Percentiles rank a stretch among this genome's conserved stretches.
These are phyloP conservation scores for Debaryomyces castellii DNA, from an alignment of 805 yeast species.

Conservation along the genomic window DNA sequence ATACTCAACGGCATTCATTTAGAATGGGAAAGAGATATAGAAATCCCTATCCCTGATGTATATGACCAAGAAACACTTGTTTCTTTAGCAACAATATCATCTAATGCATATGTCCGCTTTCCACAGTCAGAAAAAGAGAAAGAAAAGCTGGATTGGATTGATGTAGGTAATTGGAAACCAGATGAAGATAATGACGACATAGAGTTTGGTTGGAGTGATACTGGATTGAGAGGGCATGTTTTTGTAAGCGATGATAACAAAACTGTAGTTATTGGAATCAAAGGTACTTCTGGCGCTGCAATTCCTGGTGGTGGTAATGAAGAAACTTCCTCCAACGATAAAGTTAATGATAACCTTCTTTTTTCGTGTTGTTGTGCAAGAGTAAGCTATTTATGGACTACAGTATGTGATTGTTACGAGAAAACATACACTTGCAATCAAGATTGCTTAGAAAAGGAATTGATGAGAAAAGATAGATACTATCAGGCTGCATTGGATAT, in stretches of 20 bases:
- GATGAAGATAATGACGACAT: slow-evolving; percentile 54
- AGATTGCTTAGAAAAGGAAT: slow-evolving; percentile 75
- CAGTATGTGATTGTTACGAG: slow-evolving; percentile 92
- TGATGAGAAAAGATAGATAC: slow-evolving; percentile 74
- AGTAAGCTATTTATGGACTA: slow-evolving; percentile 85
- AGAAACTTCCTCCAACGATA: slow-evolving; percentile 80
- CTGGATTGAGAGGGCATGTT: slow-evolving; percentile 88
- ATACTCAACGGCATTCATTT: slow-evolving; percentile 39
- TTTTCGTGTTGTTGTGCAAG: slow-evolving; percentile 97
- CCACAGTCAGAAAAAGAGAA: slow-evolving; percentile 56
- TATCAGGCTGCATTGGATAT: slow-evolving; percentile 77
- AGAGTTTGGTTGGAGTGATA: slow-evolving; percentile 83
- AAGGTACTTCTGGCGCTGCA: slow-evolving; percentile 88
- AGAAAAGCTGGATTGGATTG: slow-evolving; percentile 78
- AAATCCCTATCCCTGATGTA: slow-evolving; percentile 67
- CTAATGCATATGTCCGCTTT: slow-evolving; percentile 82
- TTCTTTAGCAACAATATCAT: slow-evolving; percentile 78
- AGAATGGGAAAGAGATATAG: slow-evolving; percentile 63
- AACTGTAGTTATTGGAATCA: slow-evolving; percentile 74
- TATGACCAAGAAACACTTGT: slow-evolving; percentile 72
- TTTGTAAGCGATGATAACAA: slow-evolving; percentile 60
- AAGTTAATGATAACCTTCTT: slow-evolving; percentile 79
- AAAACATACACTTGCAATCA: slow-evolving; percentile 86
- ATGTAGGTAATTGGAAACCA: slow-evolving; percentile 56
- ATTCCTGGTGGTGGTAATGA: slow-evolving; percentile 47